A percentile compares a stretch with the other conserved stretches of the same genome.
phyloP scores from a whole-genome alignment of 169 alveolate species.

The Toxoplasma gondii region DNA sequence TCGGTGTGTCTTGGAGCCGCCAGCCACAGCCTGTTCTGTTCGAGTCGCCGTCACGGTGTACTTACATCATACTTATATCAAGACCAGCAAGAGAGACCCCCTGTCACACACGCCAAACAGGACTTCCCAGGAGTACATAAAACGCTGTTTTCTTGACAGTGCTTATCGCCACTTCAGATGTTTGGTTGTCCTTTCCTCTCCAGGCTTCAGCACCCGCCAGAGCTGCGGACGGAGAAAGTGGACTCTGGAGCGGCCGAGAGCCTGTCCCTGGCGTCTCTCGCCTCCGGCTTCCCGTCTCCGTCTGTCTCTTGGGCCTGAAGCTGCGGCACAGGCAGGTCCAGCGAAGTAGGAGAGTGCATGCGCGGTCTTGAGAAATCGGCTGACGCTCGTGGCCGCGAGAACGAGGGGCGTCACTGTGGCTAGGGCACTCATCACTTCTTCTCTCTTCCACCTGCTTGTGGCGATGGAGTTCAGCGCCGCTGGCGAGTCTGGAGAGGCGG shows the following conservation, averaged over 20 bases:
- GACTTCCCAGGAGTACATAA: too few relatives aligned
- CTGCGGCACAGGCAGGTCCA: not conserved
- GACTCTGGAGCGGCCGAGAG: slow-evolving; percentile 31
- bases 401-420: slow-evolving; percentile 17
- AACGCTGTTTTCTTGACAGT: too few relatives aligned
- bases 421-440: not conserved
- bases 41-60: too few relatives aligned
- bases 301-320: not conserved
- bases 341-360: slow-evolving; percentile 32
- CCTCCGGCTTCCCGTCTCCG: slow-evolving; percentile 9
- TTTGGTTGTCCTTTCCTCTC: slow-evolving; percentile 81
- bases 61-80: too few relatives aligned
- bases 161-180: slow-evolving; percentile 83
- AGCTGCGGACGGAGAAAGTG: slow-evolving; percentile 80
- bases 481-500: not conserved
- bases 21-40: too few relatives aligned
- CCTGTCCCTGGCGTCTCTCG: not conserved
- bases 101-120: too few relatives aligned
- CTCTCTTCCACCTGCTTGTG: not conserved
- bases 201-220: slow-evolving; percentile 86
- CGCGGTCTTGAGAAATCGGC: not conserved
- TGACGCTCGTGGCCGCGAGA: slow-evolving; percentile 12
- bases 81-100: too few relatives aligned
- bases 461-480: not conserved
- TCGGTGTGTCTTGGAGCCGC: too few relatives aligned